These are phyloP conservation scores for Magnusiomyces paraingens DNA, from an alignment of 1,139 yeast species.

Conservation along the genomic window DNA sequence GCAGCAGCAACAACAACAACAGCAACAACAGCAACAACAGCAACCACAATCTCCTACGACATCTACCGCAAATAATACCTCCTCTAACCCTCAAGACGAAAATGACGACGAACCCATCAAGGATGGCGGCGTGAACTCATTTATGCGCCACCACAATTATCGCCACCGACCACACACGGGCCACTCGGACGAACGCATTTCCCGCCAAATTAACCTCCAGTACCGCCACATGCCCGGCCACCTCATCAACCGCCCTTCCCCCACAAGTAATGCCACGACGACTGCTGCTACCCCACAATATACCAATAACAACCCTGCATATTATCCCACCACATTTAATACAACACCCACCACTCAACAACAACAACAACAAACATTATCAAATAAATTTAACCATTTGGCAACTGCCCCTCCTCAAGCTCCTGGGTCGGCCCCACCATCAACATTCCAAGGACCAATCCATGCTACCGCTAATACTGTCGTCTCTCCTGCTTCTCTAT, in stretches of 20 bases:
- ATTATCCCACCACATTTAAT: neutral
- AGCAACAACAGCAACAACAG: slow-evolving; percentile 1
- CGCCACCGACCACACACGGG: slow-evolving; percentile 31
- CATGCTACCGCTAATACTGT: neutral
- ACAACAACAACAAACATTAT: slow-evolving; percentile 2
- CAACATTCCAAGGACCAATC: neutral
- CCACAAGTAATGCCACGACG: neutral
- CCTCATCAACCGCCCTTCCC: slow-evolving; percentile 4
- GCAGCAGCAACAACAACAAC: neutral
- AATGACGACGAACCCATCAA: slow-evolving; percentile 8
- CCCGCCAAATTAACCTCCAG: slow-evolving; percentile 31
- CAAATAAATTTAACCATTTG: neutral
- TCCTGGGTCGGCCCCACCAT: neutral
- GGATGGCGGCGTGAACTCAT: slow-evolving; percentile 23
- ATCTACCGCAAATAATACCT: neutral
- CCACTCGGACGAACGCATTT: slow-evolving; percentile 28
- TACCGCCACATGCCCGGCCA: slow-evolving; percentile 22
- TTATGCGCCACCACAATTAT: slow-evolving; percentile 36
- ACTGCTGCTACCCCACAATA: slow-evolving; percentile 3
- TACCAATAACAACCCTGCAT: neutral
- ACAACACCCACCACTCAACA: neutral
- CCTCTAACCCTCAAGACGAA: neutral
- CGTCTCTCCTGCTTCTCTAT: neutral
- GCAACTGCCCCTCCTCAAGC: neutral
- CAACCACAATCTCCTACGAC: slow-evolving; percentile 12